These are phyloP conservation scores for Phaeolepiota aurea DNA, from an alignment of 768 basidiomycete genomes.

Conservation along the genomic window DNA sequence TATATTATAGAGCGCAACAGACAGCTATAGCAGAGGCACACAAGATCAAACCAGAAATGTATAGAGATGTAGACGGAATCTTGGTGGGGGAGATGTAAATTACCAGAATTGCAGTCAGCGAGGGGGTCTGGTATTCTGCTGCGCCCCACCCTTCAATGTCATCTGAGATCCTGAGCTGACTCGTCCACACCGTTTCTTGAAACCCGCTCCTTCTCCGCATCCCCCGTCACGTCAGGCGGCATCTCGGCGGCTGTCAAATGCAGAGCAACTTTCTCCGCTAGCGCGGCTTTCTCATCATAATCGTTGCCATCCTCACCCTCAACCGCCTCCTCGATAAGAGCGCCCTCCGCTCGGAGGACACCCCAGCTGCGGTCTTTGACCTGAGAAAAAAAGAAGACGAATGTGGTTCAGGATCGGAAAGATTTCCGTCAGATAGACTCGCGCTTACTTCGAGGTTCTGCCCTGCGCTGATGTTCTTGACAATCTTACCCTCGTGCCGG, in stretches of 20 bases:
- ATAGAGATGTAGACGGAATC: too few relatives aligned
- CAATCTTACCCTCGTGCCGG: conserved; percentile 60
- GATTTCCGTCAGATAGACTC: conserved; percentile 5
- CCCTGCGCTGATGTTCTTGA: conserved; percentile 71
- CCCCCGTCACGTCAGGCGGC: neutral
- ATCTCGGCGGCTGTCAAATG: conserved; percentile 10
- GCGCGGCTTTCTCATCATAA: conserved; percentile 36
- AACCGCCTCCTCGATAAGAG: conserved; percentile 49
- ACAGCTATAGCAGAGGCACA: too few relatives aligned
- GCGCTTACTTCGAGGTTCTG: conserved; percentile 77
- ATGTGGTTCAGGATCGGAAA: neutral
- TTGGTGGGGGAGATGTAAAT: too few relatives aligned
- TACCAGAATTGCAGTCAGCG: too few relatives aligned
- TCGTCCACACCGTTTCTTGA: neutral
- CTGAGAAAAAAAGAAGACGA: conserved; percentile 19
- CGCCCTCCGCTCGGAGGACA: conserved; percentile 53
- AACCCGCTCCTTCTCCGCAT: neutral
- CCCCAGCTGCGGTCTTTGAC: conserved; percentile 54
- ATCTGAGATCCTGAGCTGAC: neutral
- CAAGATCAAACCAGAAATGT: too few relatives aligned
- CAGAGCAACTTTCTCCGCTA: conserved; percentile 29
- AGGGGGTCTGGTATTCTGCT: too few relatives aligned
- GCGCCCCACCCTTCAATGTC: too few relatives aligned
- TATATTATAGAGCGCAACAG: too few relatives aligned
- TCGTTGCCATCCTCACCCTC: conserved; percentile 28